Evolutionary conservation across 1,139 yeast genomes (phyloP).

Genomic region (Yamadazyma blattariae): DNA sequence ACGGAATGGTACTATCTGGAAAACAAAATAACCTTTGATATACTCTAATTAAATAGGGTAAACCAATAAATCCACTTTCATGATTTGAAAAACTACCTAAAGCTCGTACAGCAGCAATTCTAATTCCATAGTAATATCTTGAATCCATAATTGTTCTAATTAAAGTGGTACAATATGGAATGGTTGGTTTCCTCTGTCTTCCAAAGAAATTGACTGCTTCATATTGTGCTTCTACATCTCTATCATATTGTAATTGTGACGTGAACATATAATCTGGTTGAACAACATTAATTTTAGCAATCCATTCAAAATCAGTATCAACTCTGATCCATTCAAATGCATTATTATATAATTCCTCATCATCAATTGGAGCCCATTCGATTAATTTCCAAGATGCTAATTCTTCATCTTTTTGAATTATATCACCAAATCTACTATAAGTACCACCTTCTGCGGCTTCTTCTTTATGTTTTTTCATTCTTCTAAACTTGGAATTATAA

Average conservation of each 20-base stretch:
- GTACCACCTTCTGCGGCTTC: conserved; percentile 40
- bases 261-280: conserved; percentile 97
- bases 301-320: conserved; percentile 98
- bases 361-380: conserved; percentile 74
- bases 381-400: conserved; percentile 68
- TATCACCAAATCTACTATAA: conserved; percentile 75
- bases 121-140: conserved; percentile 84
- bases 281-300: conserved; percentile 72
- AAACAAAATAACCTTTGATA: conserved; percentile 74
- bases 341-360: conserved; percentile 61
- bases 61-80: conserved; percentile 66
- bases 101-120: conserved; percentile 84
- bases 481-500: conserved; percentile 86
- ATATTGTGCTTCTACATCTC: conserved; percentile 94
- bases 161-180: conserved; percentile 73
- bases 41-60: conserved; percentile 67
- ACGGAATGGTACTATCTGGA: conserved; percentile 61
- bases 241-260: conserved; percentile 88
- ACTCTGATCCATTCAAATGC: conserved; percentile 98
- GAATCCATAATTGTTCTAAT: conserved; percentile 80
- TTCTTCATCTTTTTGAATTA: conserved; percentile 59
- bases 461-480: conserved; percentile 56
- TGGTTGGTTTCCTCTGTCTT: conserved; percentile 51
- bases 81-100: conserved; percentile 65
- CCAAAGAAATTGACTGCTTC: conserved; percentile 80